Evolutionary conservation across 371 early-diverging fungal genomes (phyloP), one percentile per base, ranked within the genome.

Genomic region (Actinomortierella wolfii): DNA sequence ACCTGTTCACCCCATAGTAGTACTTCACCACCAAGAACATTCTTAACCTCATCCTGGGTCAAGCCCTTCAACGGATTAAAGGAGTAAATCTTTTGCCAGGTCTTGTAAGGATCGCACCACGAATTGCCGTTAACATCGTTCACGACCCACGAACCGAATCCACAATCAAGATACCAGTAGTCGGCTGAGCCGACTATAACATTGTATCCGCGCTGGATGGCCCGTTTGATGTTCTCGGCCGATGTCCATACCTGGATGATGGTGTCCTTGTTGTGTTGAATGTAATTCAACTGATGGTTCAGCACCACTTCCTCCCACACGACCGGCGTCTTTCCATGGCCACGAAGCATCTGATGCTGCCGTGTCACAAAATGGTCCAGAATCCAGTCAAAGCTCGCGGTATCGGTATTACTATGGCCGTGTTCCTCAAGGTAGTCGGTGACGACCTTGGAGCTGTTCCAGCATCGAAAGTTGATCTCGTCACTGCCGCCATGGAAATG

Each of bases 101-200:
- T 76, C 82, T 92, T 91, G 79, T 82, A 91, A 8, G 92, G 91
- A 55, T 85, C 84, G 57, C 92, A 90, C 90, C 91, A 91, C 39
- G 87, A 86, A 26, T 79, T 80, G 28, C 83, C 81, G 52, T 61
- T 18, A 0, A 55, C 65, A 61, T 65, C 64, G 34, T 65, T 70
- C 0, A 61, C 65, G 13, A 70, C 50, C 71, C 61, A 65, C 42
- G 80, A 85, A 24, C 87, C 88, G 43, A 78, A 78, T 26, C 87
- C 87, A 59, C 88, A 88, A 58, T 89, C 90, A 39, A 89, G 77
- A 59, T 87, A 88, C 81, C 88, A 87, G 69, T 82, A 85, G 51
- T 85, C 82, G n/a, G 67, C 78, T 18, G 75, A 76, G 20, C 84
- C 80, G 0, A 82, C 61, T 50, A 89, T 79, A 18, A 86, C 86